Evolutionary conservation across 2,329 filamentous ascomycete species (phyloP), one percentile per base, ranked within the genome.

Genomic region (Raffaelea arxii): DNA sequence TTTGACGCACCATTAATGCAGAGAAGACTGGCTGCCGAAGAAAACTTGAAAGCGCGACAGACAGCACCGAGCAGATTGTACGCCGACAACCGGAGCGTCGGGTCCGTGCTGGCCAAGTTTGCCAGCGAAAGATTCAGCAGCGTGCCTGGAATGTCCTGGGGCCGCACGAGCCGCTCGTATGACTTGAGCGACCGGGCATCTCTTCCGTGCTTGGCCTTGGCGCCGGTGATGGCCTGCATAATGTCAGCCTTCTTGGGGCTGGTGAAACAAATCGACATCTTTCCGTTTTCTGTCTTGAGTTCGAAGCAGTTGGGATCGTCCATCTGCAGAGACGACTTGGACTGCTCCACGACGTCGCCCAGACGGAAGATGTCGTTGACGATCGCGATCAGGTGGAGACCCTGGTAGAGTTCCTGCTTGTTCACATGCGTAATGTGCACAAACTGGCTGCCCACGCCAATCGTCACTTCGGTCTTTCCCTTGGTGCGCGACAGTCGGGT

Each of bases 341-440:
- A 77, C 62, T 85, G 81, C 48, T 84, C 81, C 14, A 85, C 72
- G n/a, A n/a, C n/a, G 46, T 85, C 81, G 4, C 77, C 71, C 4
- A 85, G 66, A 10, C 79, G 75, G 61, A 84, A 85, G 25, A 84
- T 82, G 54, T 85, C 81, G 54, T 85, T 85, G 53, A 84, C 73
- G 2, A 77, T 79, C 9, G 79, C 77, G 56, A 72, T 77, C 22
- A 84, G 66, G 12, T 74, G 74, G 50, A 78, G 71, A 5, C 74
- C 76, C 18, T 80, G 76, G 40, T 82, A 71, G 9, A 85, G 74
- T 51, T 85, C 81, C 56, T 84, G 80, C 55, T 82, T 83, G 59
- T 82, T 80, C 9, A 74, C 72, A 4, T 81, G 84, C 3, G 80
- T 82, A 30, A 85, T 74, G 56, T 85, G 81, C 6, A 85, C 77